Conservation (phyloP, 768 basidiomycete species). For the Pisolithus tinctorius region DNA sequence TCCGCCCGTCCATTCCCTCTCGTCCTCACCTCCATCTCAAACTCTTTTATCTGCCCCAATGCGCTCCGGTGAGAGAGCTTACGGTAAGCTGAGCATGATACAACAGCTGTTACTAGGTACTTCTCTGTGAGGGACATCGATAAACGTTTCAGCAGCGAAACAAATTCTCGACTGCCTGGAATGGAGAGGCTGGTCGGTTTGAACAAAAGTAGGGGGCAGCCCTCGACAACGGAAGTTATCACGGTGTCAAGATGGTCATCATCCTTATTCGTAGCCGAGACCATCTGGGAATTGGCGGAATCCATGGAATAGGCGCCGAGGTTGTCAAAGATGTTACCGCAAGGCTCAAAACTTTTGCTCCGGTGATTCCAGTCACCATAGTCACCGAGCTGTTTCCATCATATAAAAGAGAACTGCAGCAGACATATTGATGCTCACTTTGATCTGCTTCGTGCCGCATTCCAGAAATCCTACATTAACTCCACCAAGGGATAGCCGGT, state of each 20-base stretch:
- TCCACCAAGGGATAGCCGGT: no score
- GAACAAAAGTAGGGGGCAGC: neutral
- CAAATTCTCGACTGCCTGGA: neutral
- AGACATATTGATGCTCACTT: no score
- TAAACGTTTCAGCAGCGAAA: neutral
- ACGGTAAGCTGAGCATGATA: no score
- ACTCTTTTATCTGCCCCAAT: no score
- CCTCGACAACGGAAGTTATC: neutral
- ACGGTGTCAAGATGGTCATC: neutral
- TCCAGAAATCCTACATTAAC: no score
- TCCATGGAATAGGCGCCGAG: neutral
- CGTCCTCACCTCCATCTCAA: no score
- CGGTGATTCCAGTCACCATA: neutral
- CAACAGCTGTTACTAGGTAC: neutral
- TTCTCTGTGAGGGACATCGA: neutral
- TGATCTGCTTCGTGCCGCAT: no score
- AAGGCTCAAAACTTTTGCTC: neutral
- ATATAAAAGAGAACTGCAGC: no score
- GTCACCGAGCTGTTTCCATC: neutral
- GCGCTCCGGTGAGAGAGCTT: no score
- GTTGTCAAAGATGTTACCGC: neutral
- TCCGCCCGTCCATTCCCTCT: no score
- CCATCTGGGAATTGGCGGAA: neutral
- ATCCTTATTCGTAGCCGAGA: neutral
- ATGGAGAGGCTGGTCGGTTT: neutral